Evolutionary conservation across 2,329 filamentous ascomycete species (phyloP), one percentile per base, ranked within the genome.

Genomic region (Verticillium dahliae): DNA sequence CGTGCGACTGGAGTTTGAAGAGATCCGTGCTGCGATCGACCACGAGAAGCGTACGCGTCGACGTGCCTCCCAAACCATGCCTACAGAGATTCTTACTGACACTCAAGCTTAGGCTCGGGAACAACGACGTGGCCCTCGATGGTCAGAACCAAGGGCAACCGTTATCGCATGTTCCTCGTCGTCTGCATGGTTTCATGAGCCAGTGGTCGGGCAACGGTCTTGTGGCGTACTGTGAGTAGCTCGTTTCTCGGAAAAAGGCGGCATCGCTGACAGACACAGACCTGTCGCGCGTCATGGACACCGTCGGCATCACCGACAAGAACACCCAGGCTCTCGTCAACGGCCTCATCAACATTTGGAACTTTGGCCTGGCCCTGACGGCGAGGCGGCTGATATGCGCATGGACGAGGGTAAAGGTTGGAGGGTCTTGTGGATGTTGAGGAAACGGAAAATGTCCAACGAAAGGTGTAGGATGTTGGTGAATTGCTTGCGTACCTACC

Each of bases 1-100:
- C 34, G 82, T 85, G 1, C 76, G 77, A 61, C 71, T 83, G 14
- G 81, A 85, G 65, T 81, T 80, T 65, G 76, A 76, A 10, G 79
- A 82, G 60, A 81, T 81, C 69, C 72, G 65, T 1, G 58, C 60
- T 0, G 68, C 69, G 0, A 71, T 72, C n/a, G 66, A 68, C 9
- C 58, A 78, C 59, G 78, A 82, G 65, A 76, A 80, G 60, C 72
- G 79, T 66, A 72, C 69, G 60, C 22, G 45, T 22, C 45, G 39
- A 52, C 45, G 10, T 1, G 33, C 10, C 13, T 35, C 41, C n/a
- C 14, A 3, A n/a, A 13, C n/a, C 3, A 3, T 15, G 11, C 14
- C 6, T 18, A 5, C 6, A 2, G 6, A 3, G 35, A 13, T 15
- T 7, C n/a, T 6, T 11, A 4, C 5, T 37, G 13, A 15, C 60